phyloP scores from a whole-genome alignment of 2,329 filamentous ascomycete genomes.

The Ceratocystis alfenasii region DNA sequence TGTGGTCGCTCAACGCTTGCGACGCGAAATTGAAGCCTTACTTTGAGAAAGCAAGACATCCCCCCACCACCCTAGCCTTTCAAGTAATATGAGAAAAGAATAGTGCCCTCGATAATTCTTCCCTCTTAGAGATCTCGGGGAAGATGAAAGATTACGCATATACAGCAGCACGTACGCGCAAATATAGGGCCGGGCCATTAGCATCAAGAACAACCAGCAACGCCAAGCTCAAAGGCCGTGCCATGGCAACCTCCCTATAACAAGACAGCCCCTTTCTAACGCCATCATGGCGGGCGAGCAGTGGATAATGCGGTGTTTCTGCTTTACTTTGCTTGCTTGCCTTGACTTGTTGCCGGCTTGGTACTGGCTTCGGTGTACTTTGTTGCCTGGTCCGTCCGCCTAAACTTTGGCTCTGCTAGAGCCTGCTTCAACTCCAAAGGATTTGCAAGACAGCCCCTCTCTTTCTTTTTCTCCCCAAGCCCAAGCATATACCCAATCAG shows the following conservation, averaged over 20 bases:
- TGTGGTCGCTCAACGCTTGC: not conserved
- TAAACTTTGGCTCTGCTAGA: not conserved
- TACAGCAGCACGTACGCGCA: not conserved
- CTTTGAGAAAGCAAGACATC: not conserved
- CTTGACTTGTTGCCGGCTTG: not conserved
- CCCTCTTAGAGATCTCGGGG: not conserved
- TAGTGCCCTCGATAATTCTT: not conserved
- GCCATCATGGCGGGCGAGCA: not conserved
- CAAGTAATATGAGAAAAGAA: not conserved
- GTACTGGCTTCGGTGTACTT: not conserved
- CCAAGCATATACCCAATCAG: not conserved
- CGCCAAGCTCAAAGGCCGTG: not conserved
- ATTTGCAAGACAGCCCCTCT: not conserved
- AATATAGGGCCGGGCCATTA: too few relatives aligned
- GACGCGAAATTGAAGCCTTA: not conserved
- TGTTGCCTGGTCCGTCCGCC: not conserved
- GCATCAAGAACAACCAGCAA: not conserved
- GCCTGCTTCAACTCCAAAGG: not conserved
- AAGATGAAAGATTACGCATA: not conserved
- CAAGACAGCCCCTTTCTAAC: not conserved
- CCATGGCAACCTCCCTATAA: not conserved
- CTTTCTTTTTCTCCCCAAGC: not conserved
- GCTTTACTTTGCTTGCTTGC: not conserved
- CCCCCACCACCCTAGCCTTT: not conserved
- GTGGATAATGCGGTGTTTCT: not conserved